Conservation (phyloP, 148 eudicot genomes). For the Limonium bicolor region DNA sequence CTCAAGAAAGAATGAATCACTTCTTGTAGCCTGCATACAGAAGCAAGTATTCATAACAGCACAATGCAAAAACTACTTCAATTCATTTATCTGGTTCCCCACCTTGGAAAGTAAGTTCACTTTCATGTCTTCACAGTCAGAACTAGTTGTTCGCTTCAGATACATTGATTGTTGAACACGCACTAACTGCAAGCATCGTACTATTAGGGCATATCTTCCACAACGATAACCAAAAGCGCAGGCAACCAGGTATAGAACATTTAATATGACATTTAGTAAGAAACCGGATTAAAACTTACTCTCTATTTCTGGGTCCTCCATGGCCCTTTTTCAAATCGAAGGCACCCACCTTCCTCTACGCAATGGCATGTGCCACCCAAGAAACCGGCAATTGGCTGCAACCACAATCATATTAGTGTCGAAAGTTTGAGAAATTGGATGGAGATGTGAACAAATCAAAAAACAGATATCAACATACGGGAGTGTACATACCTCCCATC, state of each 20-base stretch:
- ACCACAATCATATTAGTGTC: slow-evolving; percentile 3
- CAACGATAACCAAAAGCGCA: background rate
- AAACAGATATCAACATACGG: slow-evolving; percentile 3
- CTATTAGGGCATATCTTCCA: background rate
- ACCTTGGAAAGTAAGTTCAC: slow-evolving; percentile 51
- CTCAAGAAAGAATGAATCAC: slow-evolving; percentile 18
- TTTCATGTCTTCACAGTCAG: slow-evolving; percentile 50
- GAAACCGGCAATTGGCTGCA: slow-evolving; percentile 91
- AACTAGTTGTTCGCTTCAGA: slow-evolving; percentile 38
- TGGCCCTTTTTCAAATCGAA: slow-evolving; percentile 79
- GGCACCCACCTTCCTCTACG: slow-evolving; percentile 71
- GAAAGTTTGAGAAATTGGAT: background rate
- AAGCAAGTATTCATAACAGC: background rate
- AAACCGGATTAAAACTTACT: slow-evolving; percentile 20
- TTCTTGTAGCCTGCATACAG: slow-evolving; percentile 25
- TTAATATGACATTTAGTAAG: background rate
- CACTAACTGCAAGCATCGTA: slow-evolving; percentile 39
- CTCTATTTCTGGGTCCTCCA: slow-evolving; percentile 88
- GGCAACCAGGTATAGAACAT: background rate
- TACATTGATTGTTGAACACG: slow-evolving; percentile 39
- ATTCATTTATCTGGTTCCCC: slow-evolving; percentile 6
- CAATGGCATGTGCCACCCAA: slow-evolving; percentile 86
- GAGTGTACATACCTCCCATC: slow-evolving; percentile 44
- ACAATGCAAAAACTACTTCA: background rate
- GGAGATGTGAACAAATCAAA: slow-evolving; percentile 5